Conservation (phyloP, 2,329 filamentous ascomycete species). For the Botrytis hyacinthi region DNA sequence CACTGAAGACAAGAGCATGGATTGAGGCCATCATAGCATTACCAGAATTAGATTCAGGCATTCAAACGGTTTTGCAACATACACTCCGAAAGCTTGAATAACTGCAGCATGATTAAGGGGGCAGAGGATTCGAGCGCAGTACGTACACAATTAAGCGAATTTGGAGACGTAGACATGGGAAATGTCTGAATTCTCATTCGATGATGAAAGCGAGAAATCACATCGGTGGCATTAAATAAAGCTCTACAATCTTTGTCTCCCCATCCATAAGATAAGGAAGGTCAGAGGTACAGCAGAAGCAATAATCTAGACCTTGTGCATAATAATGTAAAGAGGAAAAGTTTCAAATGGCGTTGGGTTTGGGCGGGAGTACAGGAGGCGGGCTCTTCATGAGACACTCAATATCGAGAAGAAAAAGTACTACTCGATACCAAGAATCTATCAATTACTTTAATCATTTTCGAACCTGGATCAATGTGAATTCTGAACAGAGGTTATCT, state of each 20-base stretch:
- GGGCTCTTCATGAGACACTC: neutral
- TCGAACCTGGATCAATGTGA: neutral
- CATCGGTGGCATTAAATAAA: neutral
- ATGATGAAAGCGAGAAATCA: neutral
- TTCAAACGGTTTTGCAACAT: slow-evolving; percentile 55
- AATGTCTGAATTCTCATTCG: neutral
- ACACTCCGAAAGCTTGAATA: slow-evolving; percentile 38
- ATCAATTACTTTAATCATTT: neutral
- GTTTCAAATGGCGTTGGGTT: neutral
- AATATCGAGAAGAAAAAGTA: neutral
- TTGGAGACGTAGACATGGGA: neutral
- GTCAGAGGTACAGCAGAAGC: neutral
- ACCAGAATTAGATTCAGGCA: slow-evolving; percentile 53
- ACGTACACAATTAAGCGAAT: neutral
- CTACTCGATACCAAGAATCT: neutral
- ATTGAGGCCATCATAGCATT: slow-evolving; percentile 51
- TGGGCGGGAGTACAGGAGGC: slow-evolving; percentile 3
- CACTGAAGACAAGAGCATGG: slow-evolving; percentile 53
- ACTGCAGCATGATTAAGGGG: neutral
- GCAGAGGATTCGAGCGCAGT: neutral
- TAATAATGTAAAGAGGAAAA: neutral
- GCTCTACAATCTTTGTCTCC: neutral
- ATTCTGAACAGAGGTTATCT: neutral
- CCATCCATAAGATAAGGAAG: neutral
- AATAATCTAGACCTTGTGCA: slow-evolving; percentile 1